A percentile compares a stretch with the other conserved stretches of the same genome.
These are phyloP conservation scores for Hymenoscyphus fraxineus DNA, from an alignment of 2,329 filamentous ascomycete species.

Conservation along the genomic window DNA sequence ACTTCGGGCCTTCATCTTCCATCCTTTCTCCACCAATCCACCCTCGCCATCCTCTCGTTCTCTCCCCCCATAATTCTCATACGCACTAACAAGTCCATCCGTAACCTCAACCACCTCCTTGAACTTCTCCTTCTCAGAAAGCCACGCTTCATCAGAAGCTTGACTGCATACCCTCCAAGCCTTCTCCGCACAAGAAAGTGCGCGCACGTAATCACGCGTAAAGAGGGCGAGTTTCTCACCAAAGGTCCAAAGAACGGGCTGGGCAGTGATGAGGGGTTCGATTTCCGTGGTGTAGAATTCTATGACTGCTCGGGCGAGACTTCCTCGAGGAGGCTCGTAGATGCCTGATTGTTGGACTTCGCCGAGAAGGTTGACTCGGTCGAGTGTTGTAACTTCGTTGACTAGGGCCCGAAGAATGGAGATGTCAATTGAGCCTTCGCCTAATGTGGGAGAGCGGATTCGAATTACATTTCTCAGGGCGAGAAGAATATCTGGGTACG, in stretches of 20 bases:
- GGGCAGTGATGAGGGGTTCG: constrained; percentile 78
- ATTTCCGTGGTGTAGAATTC: constrained; percentile 71
- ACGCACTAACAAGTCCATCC: constrained; percentile 73
- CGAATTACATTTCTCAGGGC: constrained; percentile 73
- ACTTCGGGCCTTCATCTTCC: constrained; percentile 84
- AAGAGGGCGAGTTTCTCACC: constrained; percentile 70
- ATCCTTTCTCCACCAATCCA: constrained; percentile 65
- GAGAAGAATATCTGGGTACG: constrained; percentile 70
- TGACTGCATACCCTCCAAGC: constrained; percentile 72
- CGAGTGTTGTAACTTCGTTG: constrained; percentile 59
- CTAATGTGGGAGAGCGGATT: constrained; percentile 60
- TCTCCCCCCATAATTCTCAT: constrained; percentile 71
- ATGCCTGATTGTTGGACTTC: constrained; percentile 23
- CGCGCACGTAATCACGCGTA: constrained; percentile 64
- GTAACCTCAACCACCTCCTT: constrained; percentile 62
- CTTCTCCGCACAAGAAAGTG: constrained; percentile 82
- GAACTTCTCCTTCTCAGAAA: constrained; percentile 47
- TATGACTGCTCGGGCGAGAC: constrained; percentile 59
- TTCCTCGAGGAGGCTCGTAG: constrained; percentile 52
- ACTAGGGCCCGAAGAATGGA: constrained; percentile 70
- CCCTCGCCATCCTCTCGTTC: constrained; percentile 56
- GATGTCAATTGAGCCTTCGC: constrained; percentile 74
- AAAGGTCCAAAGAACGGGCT: constrained; percentile 72
- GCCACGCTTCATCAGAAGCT: constrained; percentile 35
- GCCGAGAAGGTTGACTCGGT: constrained; percentile 26